phyloP scores from a whole-genome alignment of 1,284 basidiomycete species.

The Athelia psychrophila region DNA sequence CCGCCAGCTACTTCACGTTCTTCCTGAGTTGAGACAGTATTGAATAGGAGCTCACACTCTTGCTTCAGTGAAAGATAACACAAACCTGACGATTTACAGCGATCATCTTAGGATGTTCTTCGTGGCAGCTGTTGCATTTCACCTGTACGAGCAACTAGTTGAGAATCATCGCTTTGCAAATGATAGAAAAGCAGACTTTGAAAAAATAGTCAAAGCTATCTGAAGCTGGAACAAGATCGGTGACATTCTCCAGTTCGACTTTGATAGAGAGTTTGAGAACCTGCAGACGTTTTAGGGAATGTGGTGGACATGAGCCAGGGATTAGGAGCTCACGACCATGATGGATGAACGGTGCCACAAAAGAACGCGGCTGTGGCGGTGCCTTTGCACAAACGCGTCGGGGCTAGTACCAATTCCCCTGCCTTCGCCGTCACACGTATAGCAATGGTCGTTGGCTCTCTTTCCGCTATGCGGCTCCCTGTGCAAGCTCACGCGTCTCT shows the following conservation, averaged over 20 bases:
- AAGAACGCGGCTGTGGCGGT: too few species aligned
- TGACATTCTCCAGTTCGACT: constrained; percentile 77
- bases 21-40: constrained; percentile 42
- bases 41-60: not conserved
- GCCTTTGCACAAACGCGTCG: too few species aligned
- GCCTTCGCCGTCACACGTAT: too few species aligned
- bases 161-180: not conserved
- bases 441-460: too few species aligned
- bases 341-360: not conserved
- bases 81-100: constrained; percentile 64
- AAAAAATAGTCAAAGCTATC: constrained; percentile 79
- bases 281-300: constrained; percentile 21
- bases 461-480: too few species aligned
- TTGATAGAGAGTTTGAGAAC: constrained; percentile 66
- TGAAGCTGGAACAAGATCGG: constrained; percentile 56
- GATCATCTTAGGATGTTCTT: constrained; percentile 67
- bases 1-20: constrained; percentile 58
- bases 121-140: constrained; percentile 76
- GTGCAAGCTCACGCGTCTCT: too few species aligned
- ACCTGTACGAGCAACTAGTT: constrained; percentile 43
- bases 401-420: too few species aligned
- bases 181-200: constrained; percentile 38
- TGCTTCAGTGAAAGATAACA: constrained; percentile 4
- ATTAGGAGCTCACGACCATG: constrained; percentile 28
- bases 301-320: constrained; percentile 16